These are phyloP conservation scores for Trichoderma atroviride DNA, from an alignment of 2,329 filamentous ascomycete species.

Conservation along the genomic window DNA sequence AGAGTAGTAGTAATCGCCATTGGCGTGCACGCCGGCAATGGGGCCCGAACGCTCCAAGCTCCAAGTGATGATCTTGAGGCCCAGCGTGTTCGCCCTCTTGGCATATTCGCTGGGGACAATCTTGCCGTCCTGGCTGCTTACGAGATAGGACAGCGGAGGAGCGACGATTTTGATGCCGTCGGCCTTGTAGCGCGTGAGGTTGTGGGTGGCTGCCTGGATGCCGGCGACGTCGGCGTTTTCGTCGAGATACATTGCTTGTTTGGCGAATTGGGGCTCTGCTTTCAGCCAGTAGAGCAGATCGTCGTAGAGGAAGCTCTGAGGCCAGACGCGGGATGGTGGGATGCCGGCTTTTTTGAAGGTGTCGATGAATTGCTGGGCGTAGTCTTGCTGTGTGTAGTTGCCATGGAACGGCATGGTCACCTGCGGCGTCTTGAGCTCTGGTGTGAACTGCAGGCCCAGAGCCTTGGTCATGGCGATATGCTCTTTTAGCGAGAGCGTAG, in stretches of 20 bases:
- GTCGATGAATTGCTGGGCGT: constrained; percentile 66
- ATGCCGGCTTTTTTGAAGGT: constrained; percentile 59
- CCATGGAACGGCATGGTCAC: constrained; percentile 71
- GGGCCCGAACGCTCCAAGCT: constrained; percentile 67
- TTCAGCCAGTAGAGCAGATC: constrained; percentile 70
- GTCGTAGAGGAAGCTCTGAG: constrained; percentile 67
- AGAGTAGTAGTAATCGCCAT: constrained; percentile 59
- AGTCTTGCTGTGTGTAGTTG: constrained; percentile 66
- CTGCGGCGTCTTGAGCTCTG: constrained; percentile 68
- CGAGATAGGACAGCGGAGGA: constrained; percentile 65
- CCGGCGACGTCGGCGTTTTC: constrained; percentile 58
- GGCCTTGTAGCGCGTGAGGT: constrained; percentile 57
- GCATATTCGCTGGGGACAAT: constrained; percentile 68
- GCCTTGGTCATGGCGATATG: constrained; percentile 62
- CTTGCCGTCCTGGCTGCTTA: constrained; percentile 53
- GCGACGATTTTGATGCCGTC: constrained; percentile 65
- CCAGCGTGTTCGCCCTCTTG: constrained; percentile 59
- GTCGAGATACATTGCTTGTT: constrained; percentile 67
- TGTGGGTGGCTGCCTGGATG: constrained; percentile 57
- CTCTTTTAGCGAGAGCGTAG: constrained; percentile 62
- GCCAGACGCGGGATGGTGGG: constrained; percentile 56
- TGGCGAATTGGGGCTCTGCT: constrained; percentile 61
- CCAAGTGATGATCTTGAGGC: constrained; percentile 69
- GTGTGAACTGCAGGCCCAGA: constrained; percentile 64
- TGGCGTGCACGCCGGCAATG: constrained; percentile 51